Conservation (phyloP, 129 eudicot genomes). For the Dittrichia graveolens region DNA sequence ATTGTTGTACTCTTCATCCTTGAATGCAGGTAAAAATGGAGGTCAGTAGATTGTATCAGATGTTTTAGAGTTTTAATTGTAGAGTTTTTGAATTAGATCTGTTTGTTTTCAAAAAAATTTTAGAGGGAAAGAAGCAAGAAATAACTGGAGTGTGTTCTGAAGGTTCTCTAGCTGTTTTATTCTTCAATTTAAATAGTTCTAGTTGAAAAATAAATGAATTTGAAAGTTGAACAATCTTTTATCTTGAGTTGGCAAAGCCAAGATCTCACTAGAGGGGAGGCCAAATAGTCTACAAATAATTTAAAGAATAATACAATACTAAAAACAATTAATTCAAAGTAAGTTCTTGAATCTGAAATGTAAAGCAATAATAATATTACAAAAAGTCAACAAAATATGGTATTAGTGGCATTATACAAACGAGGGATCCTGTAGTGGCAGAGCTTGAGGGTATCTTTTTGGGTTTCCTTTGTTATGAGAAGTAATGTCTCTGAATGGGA, state of each 20-base stretch:
- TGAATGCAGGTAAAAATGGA: conserved; percentile 39
- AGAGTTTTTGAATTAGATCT: conserved; percentile 23
- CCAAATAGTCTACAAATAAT: no score
- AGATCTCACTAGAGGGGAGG: no score
- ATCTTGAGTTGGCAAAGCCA: neutral
- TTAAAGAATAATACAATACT: no score
- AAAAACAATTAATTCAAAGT: no score
- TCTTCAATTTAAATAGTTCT: neutral
- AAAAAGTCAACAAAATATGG: no score
- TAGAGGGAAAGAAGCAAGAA: neutral
- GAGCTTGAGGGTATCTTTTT: no score
- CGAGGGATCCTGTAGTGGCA: no score
- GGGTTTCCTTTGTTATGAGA: no score
- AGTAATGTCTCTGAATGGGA: no score
- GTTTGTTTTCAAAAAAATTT: neutral
- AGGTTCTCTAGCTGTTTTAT: neutral
- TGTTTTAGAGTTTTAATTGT: conserved; percentile 17
- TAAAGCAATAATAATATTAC: no score
- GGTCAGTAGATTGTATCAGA: conserved; percentile 26
- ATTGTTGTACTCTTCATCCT: conserved; percentile 69
- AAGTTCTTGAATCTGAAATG: no score
- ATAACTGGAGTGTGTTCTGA: conserved; percentile 15
- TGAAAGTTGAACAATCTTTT: neutral
- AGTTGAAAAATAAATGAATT: conserved; percentile 12
- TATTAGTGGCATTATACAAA: no score